A percentile compares a stretch with the other conserved stretches of the same genome.
These are phyloP conservation scores for Spathaspora gorwiae DNA, from an alignment of 805 yeast species.

Conservation along the genomic window DNA sequence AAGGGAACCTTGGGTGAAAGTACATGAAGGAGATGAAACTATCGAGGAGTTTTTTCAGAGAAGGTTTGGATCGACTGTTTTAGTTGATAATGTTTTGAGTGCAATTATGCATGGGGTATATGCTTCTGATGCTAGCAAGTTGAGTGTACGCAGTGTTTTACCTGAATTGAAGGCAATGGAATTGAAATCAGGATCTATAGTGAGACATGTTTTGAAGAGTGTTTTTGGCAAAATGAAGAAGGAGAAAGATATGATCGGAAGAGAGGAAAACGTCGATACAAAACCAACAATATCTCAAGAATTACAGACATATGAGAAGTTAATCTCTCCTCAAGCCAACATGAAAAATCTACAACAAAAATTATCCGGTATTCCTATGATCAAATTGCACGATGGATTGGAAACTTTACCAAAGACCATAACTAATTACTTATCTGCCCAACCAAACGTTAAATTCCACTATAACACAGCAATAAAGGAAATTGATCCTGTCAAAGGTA, in stretches of 20 bases:
- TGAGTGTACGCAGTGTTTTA: constrained; percentile 63
- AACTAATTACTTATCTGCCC: constrained; percentile 27
- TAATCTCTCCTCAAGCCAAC: constrained; percentile 18
- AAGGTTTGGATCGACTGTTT: constrained; percentile 54
- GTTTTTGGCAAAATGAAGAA: not conserved
- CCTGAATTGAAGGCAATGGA: constrained; percentile 57
- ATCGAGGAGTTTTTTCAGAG: constrained; percentile 63
- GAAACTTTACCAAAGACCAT: constrained; percentile 47
- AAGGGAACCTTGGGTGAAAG: constrained; percentile 47
- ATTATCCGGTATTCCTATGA: constrained; percentile 57
- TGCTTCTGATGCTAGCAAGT: constrained; percentile 61
- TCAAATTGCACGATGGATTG: constrained; percentile 55
- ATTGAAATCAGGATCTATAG: constrained; percentile 51
- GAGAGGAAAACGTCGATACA: not conserved
- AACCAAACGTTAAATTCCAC: constrained; percentile 39
- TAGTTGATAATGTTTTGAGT: constrained; percentile 60
- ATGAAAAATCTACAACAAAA: constrained; percentile 29
- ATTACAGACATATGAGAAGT: constrained; percentile 1
- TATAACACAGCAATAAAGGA: constrained; percentile 20
- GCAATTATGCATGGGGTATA: constrained; percentile 87
- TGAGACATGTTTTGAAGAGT: constrained; percentile 31
- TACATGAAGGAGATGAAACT: constrained; percentile 54
- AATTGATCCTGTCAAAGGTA: constrained; percentile 16
- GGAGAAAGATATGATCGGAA: not conserved
- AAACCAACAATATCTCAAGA: not conserved